These are phyloP conservation scores for Erodium moschatum DNA, from an alignment of 441 rosid genomes.

Conservation along the genomic window DNA sequence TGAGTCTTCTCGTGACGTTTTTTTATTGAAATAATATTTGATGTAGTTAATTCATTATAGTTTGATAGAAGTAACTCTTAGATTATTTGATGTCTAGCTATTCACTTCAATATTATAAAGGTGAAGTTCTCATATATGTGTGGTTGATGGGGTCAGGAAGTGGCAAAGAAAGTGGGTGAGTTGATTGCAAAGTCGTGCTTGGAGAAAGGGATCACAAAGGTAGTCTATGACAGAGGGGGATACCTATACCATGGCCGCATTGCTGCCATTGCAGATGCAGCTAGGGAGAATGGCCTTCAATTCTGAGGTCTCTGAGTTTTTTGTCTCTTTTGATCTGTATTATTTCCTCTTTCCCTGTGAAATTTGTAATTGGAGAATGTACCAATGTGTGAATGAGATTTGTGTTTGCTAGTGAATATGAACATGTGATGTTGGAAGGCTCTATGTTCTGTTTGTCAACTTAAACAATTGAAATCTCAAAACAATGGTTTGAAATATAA, in stretches of 20 bases:
- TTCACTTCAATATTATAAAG: background rate
- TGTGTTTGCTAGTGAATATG: conserved; percentile 2
- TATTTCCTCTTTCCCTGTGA: background rate
- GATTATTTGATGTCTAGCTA: background rate
- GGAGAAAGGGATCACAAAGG: conserved; percentile 82
- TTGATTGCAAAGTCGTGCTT: conserved; percentile 64
- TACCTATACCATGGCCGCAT: conserved; percentile 89
- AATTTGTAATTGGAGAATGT: background rate
- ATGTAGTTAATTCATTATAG: background rate
- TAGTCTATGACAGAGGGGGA: conserved; percentile 87
- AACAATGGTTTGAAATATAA: no score
- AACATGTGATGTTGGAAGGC: background rate
- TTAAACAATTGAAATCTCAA: no score
- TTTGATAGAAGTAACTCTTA: background rate
- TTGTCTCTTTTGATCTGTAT: background rate
- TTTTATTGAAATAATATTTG: no score
- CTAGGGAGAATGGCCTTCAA: conserved; percentile 74
- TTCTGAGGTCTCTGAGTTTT: conserved; percentile 31
- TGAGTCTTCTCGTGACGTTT: background rate
- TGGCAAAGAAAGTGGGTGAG: conserved; percentile 83
- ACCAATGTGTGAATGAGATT: background rate
- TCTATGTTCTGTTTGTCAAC: background rate
- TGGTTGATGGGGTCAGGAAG: conserved; percentile 46
- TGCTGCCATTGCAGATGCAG: conserved; percentile 65
- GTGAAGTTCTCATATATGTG: background rate